Evolutionary conservation across 1,284 basidiomycete species (phyloP).

Genomic region (Boletellus sp.): DNA sequence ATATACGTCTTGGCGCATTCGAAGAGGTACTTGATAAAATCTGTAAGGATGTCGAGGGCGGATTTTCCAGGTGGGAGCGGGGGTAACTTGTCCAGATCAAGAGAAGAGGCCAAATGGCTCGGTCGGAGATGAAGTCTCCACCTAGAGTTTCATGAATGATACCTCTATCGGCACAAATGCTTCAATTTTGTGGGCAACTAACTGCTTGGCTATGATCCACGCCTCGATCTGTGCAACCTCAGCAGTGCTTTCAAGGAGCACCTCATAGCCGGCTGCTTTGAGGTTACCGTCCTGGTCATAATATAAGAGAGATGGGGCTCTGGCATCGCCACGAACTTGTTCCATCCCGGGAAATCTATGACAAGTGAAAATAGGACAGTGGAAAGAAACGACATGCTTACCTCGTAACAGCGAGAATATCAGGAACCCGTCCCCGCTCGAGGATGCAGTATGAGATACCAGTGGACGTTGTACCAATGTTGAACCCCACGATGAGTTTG

Average conservation of each 20-base stretch:
- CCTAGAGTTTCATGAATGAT: no score
- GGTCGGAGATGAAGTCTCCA: conserved; percentile 22
- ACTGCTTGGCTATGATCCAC: not conserved
- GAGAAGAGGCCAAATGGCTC: conserved; percentile 18
- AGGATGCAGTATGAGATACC: no score
- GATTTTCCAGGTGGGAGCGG: conserved; percentile 43
- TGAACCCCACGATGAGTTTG: not conserved
- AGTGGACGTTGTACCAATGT: no score
- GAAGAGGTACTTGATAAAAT: no score
- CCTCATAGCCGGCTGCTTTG: not conserved
- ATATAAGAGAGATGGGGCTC: not conserved
- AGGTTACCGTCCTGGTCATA: not conserved
- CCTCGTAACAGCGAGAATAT: no score
- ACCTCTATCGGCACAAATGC: conserved; percentile 24
- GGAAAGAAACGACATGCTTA: not conserved
- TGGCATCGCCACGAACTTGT: not conserved
- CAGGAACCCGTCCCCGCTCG: no score
- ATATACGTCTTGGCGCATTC: no score
- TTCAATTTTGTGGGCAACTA: not conserved
- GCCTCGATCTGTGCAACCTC: not conserved
- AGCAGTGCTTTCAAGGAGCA: not conserved
- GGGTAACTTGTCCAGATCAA: conserved; percentile 27
- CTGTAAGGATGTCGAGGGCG: conserved; percentile 38
- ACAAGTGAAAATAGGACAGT: not conserved
- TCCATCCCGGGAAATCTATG: not conserved